Evolutionary conservation across 306 rosid species (phyloP).

Genomic region (Quillaja saponaria): DNA sequence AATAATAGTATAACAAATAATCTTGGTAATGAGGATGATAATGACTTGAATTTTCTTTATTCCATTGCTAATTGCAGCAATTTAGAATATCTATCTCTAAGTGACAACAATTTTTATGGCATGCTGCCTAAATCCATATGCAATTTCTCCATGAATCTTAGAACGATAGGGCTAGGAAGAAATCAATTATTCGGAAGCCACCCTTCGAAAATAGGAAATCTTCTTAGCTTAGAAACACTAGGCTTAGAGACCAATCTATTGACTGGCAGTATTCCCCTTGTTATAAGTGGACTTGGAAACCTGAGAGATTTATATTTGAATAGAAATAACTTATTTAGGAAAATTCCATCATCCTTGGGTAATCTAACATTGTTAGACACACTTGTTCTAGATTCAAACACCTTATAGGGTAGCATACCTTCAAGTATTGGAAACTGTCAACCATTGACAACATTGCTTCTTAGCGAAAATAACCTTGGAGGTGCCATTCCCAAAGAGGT

Average conservation of each 20-base stretch:
- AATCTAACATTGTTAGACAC: neutral
- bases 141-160: neutral
- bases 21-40: neutral
- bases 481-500: neutral
- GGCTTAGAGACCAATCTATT: neutral
- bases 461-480: neutral
- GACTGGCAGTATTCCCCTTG: neutral
- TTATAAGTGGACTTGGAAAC: neutral
- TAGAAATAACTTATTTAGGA: no score
- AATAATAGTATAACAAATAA: neutral
- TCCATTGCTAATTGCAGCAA: slow-evolving; percentile 6
- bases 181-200: neutral
- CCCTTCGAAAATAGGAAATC: neutral
- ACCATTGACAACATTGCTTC: neutral
- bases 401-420: slow-evolving; percentile 6
- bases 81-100: neutral
- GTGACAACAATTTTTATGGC: neutral
- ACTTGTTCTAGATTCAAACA: neutral
- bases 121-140: neutral
- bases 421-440: neutral
- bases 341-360: neutral
- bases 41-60: neutral
- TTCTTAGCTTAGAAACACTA: neutral
- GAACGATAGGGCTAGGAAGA: neutral
- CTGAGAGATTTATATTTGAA: neutral